These are phyloP conservation scores for Penicillium soppii DNA, from an alignment of 495 filamentous ascomycete genomes.

Conservation along the genomic window DNA sequence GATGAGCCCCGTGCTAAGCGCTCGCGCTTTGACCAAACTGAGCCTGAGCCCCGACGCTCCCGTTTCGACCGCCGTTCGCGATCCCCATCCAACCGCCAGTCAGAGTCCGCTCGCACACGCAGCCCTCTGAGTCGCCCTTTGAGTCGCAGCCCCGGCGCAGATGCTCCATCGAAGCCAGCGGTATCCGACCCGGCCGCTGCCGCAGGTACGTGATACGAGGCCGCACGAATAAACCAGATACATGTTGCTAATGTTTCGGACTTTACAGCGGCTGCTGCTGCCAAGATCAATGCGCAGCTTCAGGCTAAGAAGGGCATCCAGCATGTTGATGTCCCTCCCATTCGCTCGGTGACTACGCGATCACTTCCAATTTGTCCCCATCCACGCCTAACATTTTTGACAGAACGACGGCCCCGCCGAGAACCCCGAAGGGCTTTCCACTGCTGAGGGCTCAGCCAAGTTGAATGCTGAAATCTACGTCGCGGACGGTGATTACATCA, in stretches of 20 bases:
- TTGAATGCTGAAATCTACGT: constrained; percentile 88
- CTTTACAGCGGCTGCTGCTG: constrained; percentile 77
- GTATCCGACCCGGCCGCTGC: constrained; percentile 75
- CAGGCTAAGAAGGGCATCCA: constrained; percentile 92
- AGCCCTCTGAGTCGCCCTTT: constrained; percentile 64
- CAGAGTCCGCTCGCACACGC: constrained; percentile 66
- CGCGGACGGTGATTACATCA: constrained; percentile 94
- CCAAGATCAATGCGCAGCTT: constrained; percentile 88
- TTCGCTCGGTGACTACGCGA: constrained; percentile 56
- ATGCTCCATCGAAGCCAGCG: constrained; percentile 39
- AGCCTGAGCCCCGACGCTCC: constrained; percentile 72
- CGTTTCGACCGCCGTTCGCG: constrained; percentile 85
- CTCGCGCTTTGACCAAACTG: constrained; percentile 88
- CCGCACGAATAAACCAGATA: background rate
- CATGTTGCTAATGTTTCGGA: constrained; percentile 17
- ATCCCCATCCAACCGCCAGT: constrained; percentile 67
- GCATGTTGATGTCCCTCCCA: constrained; percentile 90
- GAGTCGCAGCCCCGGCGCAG: constrained; percentile 49
- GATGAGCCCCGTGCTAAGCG: constrained; percentile 77
- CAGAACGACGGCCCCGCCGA: constrained; percentile 52
- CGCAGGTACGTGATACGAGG: constrained; percentile 59
- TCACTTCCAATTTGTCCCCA: background rate
- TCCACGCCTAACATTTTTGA: constrained; percentile 6
- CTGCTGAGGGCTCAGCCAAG: constrained; percentile 52
- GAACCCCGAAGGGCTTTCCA: constrained; percentile 45